phyloP scores from a whole-genome alignment of 1,139 yeast species.

The Yamadazyma epiphylla region DNA sequence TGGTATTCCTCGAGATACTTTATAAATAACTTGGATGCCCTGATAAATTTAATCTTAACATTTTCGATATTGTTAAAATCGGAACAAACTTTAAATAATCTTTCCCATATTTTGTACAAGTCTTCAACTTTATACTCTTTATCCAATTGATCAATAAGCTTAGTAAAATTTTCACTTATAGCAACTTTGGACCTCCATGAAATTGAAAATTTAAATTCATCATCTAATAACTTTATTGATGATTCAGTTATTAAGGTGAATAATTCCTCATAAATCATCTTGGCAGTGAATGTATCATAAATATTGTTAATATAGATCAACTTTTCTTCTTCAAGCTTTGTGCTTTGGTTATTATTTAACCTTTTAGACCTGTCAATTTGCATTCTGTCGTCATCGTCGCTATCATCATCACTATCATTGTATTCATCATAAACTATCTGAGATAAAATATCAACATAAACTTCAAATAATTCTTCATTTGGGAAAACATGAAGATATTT shows the following conservation, averaged over 20 bases:
- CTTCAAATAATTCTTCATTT: constrained; percentile 31
- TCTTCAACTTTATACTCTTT: constrained; percentile 10
- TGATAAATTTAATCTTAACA: constrained; percentile 50
- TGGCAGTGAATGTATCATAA: constrained; percentile 22
- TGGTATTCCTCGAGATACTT: constrained; percentile 13
- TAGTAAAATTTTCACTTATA: constrained; percentile 33
- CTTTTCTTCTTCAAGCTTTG: constrained; percentile 35
- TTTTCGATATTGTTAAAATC: constrained; percentile 53
- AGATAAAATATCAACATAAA: constrained; percentile 36
- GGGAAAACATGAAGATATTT: constrained; percentile 44
- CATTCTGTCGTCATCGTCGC: constrained; percentile 19
- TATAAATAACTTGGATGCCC: constrained; percentile 23
- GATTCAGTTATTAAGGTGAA: constrained; percentile 21
- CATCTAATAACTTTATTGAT: constrained; percentile 18
- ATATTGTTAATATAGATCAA: constrained; percentile 30
- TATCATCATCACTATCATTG: constrained; percentile 23
- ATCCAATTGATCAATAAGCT: constrained; percentile 10
- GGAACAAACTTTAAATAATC: constrained; percentile 29
- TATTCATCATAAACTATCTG: constrained; percentile 31
- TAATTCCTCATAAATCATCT: constrained; percentile 16
- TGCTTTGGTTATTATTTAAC: constrained; percentile 9
- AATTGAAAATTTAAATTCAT: constrained; percentile 25
- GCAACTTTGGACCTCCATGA: constrained; percentile 61
- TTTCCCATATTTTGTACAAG: constrained; percentile 20
- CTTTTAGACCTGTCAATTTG: constrained; percentile 6